A percentile compares a stretch with the other conserved stretches of the same genome.
These are phyloP conservation scores for Diospyros kaki DNA, from an alignment of 148 eudicot genomes.

Conservation along the genomic window DNA sequence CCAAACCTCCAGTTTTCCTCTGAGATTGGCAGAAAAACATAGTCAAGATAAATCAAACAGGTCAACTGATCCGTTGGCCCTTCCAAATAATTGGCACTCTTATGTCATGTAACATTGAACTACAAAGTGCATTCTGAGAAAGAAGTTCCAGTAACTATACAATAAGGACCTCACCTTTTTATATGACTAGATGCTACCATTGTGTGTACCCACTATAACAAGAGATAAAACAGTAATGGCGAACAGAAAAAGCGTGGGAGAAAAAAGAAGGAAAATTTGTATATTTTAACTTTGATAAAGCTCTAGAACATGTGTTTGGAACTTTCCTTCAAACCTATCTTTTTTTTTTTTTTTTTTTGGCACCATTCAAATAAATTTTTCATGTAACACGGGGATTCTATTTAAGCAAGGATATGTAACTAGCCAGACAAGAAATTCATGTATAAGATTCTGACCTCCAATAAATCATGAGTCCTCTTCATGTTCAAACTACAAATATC, in stretches of 20 bases:
- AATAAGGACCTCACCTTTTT: neutral
- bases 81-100: neutral
- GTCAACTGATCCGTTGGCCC: neutral
- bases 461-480: constrained; percentile 88
- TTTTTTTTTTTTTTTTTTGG: too few species aligned
- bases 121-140: constrained; percentile 1
- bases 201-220: neutral
- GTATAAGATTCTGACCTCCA: constrained; percentile 54
- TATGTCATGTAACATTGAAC: neutral
- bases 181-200: neutral
- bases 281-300: too few species aligned
- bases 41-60: constrained; percentile 5
- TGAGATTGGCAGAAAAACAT: constrained; percentile 29
- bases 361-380: too few species aligned
- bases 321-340: too few species aligned
- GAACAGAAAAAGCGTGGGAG: too few species aligned
- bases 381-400: too few species aligned
- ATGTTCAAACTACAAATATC: constrained; percentile 81
- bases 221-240: neutral
- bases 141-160: neutral
- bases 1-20: constrained; percentile 96
- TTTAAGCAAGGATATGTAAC: too few species aligned
- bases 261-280: too few species aligned
- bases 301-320: too few species aligned
- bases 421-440: too few species aligned